Percentiles rank a stretch among this genome's conserved stretches.
Conservation (phyloP, 192 early-diverging fungal genomes). For the Gigaspora rosea region DNA sequence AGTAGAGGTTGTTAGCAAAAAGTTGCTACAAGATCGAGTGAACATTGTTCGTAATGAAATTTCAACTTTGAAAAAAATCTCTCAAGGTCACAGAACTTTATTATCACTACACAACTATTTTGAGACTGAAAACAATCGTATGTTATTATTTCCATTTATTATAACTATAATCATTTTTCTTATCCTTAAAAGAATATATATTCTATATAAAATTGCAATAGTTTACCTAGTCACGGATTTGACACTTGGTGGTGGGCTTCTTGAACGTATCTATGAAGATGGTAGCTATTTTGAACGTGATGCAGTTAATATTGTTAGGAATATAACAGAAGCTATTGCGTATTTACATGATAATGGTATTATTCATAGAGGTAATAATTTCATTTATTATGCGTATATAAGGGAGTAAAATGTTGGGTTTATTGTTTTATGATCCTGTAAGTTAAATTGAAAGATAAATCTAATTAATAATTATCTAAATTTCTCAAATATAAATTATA, state of each 20-base stretch:
- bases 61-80: slow-evolving; percentile 65
- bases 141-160: slow-evolving; percentile 14
- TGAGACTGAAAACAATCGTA: slow-evolving; percentile 71
- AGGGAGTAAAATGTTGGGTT: background rate
- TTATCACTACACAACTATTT: slow-evolving; percentile 77
- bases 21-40: slow-evolving; percentile 67
- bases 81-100: slow-evolving; percentile 70
- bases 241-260: slow-evolving; percentile 89
- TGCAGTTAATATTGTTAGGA: slow-evolving; percentile 75
- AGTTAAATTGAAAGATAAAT: background rate
- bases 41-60: slow-evolving; percentile 76
- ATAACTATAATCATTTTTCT: slow-evolving; percentile 1
- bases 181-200: background rate
- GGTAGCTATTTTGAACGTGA: slow-evolving; percentile 76
- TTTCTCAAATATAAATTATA: slow-evolving; percentile 5
- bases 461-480: background rate
- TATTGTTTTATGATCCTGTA: background rate
- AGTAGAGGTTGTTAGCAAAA: slow-evolving; percentile 80
- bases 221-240: slow-evolving; percentile 79
- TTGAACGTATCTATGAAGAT: slow-evolving; percentile 78
- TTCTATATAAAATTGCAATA: slow-evolving; percentile 17
- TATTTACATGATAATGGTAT: slow-evolving; percentile 83
- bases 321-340: slow-evolving; percentile 74
- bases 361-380: slow-evolving; percentile 72
- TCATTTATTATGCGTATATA: background rate